phyloP scores from a whole-genome alignment of 2,329 filamentous ascomycete species.

The Diplodia mutila region DNA sequence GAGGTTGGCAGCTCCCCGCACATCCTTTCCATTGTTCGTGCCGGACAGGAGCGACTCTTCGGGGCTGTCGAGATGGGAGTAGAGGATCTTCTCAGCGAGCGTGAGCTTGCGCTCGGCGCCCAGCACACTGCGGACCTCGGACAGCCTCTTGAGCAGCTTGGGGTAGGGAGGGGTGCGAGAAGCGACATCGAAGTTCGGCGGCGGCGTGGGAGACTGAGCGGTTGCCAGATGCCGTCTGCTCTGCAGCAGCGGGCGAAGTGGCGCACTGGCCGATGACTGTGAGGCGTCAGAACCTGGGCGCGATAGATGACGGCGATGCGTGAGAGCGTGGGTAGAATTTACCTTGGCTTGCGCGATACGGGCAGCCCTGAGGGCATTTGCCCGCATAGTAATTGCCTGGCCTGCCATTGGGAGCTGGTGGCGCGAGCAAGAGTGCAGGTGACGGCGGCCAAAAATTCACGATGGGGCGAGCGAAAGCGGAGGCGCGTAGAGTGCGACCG shows the following conservation, averaged over 20 bases:
- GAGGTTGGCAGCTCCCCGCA: constrained; percentile 87
- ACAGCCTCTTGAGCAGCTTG: constrained; percentile 76
- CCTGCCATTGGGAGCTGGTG: constrained; percentile 24
- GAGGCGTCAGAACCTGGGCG: constrained; percentile 31
- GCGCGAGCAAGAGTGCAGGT: constrained; percentile 12
- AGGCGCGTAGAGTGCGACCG: constrained; percentile 1
- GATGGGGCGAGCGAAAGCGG: constrained; percentile 24
- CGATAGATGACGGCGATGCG: neutral
- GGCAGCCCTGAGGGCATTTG: constrained; percentile 38
- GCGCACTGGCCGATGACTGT: constrained; percentile 30
- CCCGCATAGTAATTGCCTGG: constrained; percentile 37
- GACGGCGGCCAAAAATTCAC: constrained; percentile 24
- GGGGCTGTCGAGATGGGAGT: constrained; percentile 87
- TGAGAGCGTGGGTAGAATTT: constrained; percentile 27
- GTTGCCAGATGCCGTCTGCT: constrained; percentile 40
- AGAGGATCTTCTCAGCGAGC: constrained; percentile 96
- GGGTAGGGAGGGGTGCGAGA: constrained; percentile 77
- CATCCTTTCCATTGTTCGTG: constrained; percentile 80
- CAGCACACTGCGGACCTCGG: constrained; percentile 74
- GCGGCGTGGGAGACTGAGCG: constrained; percentile 33
- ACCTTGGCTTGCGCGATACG: constrained; percentile 40
- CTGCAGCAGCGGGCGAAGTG: constrained; percentile 25
- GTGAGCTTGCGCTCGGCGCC: constrained; percentile 69
- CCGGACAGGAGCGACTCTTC: constrained; percentile 84
- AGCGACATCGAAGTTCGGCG: constrained; percentile 45